phyloP scores from a whole-genome alignment of 164 flowering plant genomes.

The Vitis labrusca region DNA sequence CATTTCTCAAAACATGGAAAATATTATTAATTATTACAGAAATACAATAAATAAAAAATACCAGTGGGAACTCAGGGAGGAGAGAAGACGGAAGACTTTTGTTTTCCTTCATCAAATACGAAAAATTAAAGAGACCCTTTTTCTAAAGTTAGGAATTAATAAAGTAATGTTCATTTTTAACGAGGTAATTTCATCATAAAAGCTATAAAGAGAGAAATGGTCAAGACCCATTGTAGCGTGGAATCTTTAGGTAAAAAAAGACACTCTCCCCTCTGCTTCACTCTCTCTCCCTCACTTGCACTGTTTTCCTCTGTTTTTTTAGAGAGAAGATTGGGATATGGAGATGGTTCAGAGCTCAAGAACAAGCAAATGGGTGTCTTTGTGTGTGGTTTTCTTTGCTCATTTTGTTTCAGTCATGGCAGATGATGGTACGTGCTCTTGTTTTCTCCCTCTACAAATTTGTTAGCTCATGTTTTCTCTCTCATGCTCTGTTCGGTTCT shows the following conservation, averaged over 20 bases:
- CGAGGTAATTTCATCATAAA: no score
- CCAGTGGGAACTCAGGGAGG: no score
- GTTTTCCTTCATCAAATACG: neutral
- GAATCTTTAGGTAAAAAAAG: neutral
- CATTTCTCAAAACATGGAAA: no score
- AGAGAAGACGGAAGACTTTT: no score
- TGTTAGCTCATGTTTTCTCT: neutral
- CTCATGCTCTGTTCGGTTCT: neutral
- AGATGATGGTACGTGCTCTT: constrained; percentile 35
- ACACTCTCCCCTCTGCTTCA: neutral
- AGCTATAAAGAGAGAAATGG: no score
- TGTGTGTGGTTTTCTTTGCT: constrained; percentile 24
- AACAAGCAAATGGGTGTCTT: constrained; percentile 21
- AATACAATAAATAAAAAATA: no score
- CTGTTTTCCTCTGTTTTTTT: neutral
- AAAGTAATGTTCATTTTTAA: neutral
- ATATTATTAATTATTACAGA: no score
- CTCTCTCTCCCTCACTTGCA: neutral
- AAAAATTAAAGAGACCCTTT: neutral
- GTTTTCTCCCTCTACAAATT: neutral
- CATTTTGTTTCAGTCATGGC: constrained; percentile 10
- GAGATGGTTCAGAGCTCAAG: constrained; percentile 26
- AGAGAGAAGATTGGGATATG: constrained; percentile 1
- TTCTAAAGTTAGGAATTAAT: neutral
- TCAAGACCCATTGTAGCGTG: no score